Conservation (phyloP, 1,284 basidiomycete species). For the Gymnopus androsaceus region DNA sequence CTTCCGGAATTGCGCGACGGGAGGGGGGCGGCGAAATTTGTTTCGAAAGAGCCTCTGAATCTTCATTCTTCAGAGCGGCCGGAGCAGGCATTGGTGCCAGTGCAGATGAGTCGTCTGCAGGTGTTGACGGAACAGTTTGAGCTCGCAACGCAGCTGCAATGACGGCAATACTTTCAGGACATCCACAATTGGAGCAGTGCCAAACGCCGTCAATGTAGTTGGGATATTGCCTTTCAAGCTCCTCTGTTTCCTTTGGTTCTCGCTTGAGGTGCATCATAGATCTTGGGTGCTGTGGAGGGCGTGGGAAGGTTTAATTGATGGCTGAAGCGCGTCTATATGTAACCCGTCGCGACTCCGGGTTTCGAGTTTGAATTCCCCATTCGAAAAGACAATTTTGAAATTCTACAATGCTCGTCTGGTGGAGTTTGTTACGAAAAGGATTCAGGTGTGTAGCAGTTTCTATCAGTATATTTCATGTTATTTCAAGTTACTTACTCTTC, state of each 20-base stretch:
- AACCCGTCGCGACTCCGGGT: too few species aligned
- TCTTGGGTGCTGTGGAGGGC: too few species aligned
- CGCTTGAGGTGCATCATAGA: too few species aligned
- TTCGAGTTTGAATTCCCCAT: too few species aligned
- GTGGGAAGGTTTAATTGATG: too few species aligned
- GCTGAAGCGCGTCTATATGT: too few species aligned
- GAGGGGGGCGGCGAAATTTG: constrained; percentile 34
- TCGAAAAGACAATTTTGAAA: too few species aligned
- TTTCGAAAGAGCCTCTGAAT: constrained; percentile 41
- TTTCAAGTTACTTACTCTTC: too few species aligned
- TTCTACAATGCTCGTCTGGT: too few species aligned
- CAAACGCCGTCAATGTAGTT: constrained; percentile 84
- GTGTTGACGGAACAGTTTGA: constrained; percentile 41
- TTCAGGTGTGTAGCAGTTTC: too few species aligned
- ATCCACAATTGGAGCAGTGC: constrained; percentile 91
- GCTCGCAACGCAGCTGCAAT: constrained; percentile 54
- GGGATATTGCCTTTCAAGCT: constrained; percentile 77
- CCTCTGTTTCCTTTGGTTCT: constrained; percentile 80
- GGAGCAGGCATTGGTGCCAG: constrained; percentile 54
- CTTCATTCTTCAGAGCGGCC: constrained; percentile 41
- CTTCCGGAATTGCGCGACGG: constrained; percentile 32
- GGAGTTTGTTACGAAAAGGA: too few species aligned
- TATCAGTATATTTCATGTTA: too few species aligned
- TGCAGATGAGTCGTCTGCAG: constrained; percentile 48
- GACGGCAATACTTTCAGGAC: constrained; percentile 82